Base-by-base conservation (phyloP, 148 eudicot species). In the Rhododendron vialii region DNA sequence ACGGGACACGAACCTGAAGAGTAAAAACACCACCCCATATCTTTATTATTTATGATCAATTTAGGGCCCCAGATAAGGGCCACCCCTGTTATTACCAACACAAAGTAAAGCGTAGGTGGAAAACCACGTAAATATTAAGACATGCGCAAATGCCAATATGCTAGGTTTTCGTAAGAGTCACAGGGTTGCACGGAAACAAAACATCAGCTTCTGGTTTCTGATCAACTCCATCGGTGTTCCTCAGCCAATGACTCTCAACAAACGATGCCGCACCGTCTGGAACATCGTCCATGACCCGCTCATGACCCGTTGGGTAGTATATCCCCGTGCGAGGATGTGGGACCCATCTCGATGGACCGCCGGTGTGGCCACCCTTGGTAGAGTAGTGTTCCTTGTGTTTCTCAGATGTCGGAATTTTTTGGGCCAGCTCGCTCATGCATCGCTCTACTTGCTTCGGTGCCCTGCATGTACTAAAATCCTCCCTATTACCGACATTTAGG, bases 311-410 rank as follows among this genome's bases (percentile, higher is more conserved):
- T 0, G 94, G 95, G 53, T 48, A 90, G 74, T 93, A 94, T 83
- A 94, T 94, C 10, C 95, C 95, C 0, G 80, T 92, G 2, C 90
- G 90, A 63, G 89, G 92, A 86, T 94, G 93, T 41, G 97, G 97
- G 15, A 86, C 82, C 97, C 97, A 94, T 17, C 80, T 85, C 1
- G 79, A 17, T 14, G 41, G 17, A 22, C 57, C 11, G 2, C 63
- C 41, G 47, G 4, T 8, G 48, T 47, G 15, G 10, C 48, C 78
- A 26, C 55, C 78, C 26, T 83, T 57, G 43, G 15, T 67, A 6
- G 55, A 78, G 28, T 69, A 13, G 30, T 14, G 17, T 13, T 47
- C 55, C 55, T 78, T n/a, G 2, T 2, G 73, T 36, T 82, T 41
- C 41, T 82, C 22, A 1, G 26, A 20, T 8, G 59, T 10, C 14